Percentiles rank a stretch among this genome's conserved stretches.
Evolutionary conservation across 768 basidiomycete species (phyloP).

Genomic region (Terana coerulea): DNA sequence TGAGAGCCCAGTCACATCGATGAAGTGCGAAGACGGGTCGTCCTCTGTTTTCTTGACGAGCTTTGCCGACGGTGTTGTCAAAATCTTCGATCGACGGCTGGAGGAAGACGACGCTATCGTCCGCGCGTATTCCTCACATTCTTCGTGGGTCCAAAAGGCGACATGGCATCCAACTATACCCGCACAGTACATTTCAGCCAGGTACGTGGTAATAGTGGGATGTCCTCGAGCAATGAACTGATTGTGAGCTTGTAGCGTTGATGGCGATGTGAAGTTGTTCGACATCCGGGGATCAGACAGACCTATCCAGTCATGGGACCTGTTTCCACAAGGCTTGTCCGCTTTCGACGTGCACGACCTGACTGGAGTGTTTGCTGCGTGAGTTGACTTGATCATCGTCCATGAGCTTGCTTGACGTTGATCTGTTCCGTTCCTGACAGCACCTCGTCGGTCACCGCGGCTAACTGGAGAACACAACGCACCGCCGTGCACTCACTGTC

Average conservation of each 20-base stretch:
- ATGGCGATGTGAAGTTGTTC: constrained; percentile 90
- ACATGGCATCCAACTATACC: constrained; percentile 71
- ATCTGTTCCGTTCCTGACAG: constrained; percentile 27
- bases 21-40: constrained; percentile 76
- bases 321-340: constrained; percentile 69
- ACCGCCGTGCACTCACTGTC: constrained; percentile 57
- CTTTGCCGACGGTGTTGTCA: constrained; percentile 88
- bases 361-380: constrained; percentile 84
- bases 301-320: constrained; percentile 58
- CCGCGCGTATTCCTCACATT: constrained; percentile 68
- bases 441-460: constrained; percentile 54
- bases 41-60: constrained; percentile 77
- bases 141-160: constrained; percentile 88
- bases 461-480: constrained; percentile 65
- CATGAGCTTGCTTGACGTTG: constrained; percentile 7
- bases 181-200: constrained; percentile 78
- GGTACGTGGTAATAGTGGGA: constrained; percentile 64
- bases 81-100: constrained; percentile 88
- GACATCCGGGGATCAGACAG: constrained; percentile 69
- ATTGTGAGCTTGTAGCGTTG: constrained; percentile 73
- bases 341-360: constrained; percentile 85
- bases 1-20: constrained; percentile 84
- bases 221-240: no score
- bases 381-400: constrained; percentile 29
- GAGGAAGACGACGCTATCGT: constrained; percentile 82